Evolutionary conservation across 2,329 filamentous ascomycete genomes (phyloP).

Genomic region (Trichophyton rubrum): DNA sequence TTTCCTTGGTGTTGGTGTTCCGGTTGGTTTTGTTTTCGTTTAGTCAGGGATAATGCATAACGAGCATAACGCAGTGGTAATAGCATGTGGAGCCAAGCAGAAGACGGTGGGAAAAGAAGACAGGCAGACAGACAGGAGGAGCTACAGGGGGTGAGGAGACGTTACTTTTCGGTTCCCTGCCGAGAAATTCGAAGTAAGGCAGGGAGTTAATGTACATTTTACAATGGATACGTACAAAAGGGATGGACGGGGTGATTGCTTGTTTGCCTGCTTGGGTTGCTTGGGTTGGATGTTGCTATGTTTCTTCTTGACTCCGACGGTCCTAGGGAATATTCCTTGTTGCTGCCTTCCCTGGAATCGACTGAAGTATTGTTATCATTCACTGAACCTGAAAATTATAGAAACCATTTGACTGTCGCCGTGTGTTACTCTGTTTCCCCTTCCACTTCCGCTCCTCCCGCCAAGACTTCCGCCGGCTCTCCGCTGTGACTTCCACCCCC

Average conservation of each 20-base stretch:
- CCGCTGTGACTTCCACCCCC: not conserved
- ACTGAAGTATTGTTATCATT: not conserved
- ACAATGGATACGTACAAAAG: not conserved
- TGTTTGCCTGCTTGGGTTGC: not conserved
- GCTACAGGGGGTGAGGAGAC: not conserved
- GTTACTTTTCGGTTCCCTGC: not conserved
- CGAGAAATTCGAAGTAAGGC: not conserved
- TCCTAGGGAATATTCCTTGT: not conserved
- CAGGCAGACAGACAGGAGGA: not conserved
- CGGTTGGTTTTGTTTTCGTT: not conserved
- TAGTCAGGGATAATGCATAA: conserved; percentile 3
- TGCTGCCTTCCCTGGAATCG: not conserved
- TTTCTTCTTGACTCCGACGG: not conserved
- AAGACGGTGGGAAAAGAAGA: not conserved
- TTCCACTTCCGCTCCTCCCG: not conserved
- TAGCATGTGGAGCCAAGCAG: not conserved
- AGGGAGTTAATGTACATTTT: conserved; percentile 1
- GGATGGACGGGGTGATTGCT: not conserved
- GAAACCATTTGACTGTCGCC: not conserved
- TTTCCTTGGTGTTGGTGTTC: conserved; percentile 3
- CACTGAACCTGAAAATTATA: not conserved
- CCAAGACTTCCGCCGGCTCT: not conserved
- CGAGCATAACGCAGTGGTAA: conserved; percentile 5
- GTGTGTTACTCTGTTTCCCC: not conserved
- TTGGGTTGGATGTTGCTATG: not conserved